Conservation (phyloP, 371 early-diverging fungal species). For the Fennellomyces sp. region DNA sequence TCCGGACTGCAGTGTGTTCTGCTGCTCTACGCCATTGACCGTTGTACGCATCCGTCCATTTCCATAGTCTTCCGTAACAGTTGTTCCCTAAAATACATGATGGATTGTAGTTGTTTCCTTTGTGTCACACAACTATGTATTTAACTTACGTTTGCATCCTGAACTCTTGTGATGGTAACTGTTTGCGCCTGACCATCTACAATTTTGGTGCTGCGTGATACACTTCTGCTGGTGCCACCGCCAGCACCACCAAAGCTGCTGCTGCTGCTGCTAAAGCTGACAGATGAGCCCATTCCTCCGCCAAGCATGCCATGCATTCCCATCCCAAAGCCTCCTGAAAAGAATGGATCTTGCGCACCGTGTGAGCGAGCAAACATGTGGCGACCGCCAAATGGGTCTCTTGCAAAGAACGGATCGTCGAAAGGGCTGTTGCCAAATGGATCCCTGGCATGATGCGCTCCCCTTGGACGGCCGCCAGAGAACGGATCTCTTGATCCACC, state of each 20-base stretch:
- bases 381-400: background rate
- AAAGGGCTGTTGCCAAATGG: background rate
- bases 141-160: conserved; percentile 31
- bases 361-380: background rate
- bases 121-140: background rate
- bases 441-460: too few species aligned
- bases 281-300: too few species aligned
- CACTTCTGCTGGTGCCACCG: background rate
- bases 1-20: conserved; percentile 15
- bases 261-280: conserved; percentile 1
- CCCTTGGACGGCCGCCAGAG: background rate
- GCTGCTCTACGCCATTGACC: conserved; percentile 39
- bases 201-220: conserved; percentile 9
- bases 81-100: conserved; percentile 23
- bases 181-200: conserved; percentile 41
- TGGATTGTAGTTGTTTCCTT: too few species aligned
- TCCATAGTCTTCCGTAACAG: conserved; percentile 40
- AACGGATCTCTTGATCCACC: too few species aligned
- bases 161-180: conserved; percentile 36
- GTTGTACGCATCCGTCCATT: conserved; percentile 24
- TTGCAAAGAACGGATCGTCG: conserved; percentile 21
- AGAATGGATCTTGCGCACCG: background rate
- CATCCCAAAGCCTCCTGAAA: background rate
- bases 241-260: background rate
- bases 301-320: background rate